Base-by-base conservation (phyloP, 805 yeast genomes). In the Lipomyces orientalis region DNA sequence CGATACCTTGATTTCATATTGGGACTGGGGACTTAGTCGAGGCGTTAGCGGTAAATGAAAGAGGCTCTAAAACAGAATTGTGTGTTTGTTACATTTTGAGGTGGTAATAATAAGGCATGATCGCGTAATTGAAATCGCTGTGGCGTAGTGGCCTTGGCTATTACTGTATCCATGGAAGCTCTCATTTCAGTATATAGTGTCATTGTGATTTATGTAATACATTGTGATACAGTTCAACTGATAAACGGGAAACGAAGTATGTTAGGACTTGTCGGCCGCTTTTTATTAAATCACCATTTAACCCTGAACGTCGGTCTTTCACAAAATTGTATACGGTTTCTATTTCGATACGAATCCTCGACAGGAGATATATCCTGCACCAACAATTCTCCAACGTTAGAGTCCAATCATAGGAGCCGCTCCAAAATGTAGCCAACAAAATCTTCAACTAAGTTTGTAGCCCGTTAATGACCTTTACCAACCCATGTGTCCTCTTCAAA, bases 401-500 rank as follows among this genome's bases (percentile, higher is more conserved):
- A 37, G 43, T 37, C 14, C 16, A 6, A 16, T 37, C 14, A 9
- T 6, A 37, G 43, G 14, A 12, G 14, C 43, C 43, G 43, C 4
- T 37, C 43, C 14, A 1, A 12, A 12, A 37, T 12, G 14, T 12
- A 9, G 14, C 16, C 12, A 2, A 14, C 1, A 52, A 12, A 12
- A 14, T 4, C 4, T 31, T 19, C 16, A 31, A 34, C 22, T 43
- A 37, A 12, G 43, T 16, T 1, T 79, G 85, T 62, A 88, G 74
- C 68, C 81, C 82, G 71, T 83, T 82, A 34, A 81, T 79, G 31
- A 90, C 83, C 62, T 85, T 83, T 1, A 92, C 89, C 71, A 93
- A 76, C 0, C 97, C 97, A 60, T 86, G 85, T 4, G 70, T 70
- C 66, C 79, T 73, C 72, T 91, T 93, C 52, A 91, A 84, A 81